Percentiles rank a stretch among this genome's conserved stretches.
phyloP scores from a whole-genome alignment of 768 basidiomycete species.

The Podaxis rugospora region DNA sequence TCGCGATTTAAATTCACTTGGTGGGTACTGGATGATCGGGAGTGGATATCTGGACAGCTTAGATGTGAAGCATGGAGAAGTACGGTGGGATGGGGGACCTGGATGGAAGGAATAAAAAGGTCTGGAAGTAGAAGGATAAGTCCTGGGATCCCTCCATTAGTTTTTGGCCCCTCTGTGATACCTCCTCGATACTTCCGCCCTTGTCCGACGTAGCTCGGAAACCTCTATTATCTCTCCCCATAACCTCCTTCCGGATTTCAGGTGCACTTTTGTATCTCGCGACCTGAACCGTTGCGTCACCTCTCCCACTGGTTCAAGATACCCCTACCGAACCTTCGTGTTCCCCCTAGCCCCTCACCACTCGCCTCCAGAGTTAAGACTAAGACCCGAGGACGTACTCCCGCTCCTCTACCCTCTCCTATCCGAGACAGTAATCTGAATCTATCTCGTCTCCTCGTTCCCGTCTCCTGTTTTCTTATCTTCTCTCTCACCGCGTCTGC shows the following conservation, averaged over 20 bases:
- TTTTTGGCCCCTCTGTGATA: not conserved
- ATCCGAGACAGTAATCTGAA: constrained; percentile 9
- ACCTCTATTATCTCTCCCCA: not conserved
- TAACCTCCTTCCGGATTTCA: not conserved
- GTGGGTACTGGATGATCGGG: not conserved
- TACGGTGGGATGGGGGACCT: not conserved
- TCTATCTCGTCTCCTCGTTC: not conserved
- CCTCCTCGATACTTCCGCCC: not conserved
- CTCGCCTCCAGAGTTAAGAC: not conserved
- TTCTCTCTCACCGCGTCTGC: not conserved
- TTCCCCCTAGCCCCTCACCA: not conserved
- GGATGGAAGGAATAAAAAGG: not conserved
- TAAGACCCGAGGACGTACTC: not conserved
- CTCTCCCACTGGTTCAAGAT: not conserved
- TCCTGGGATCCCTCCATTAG: not conserved
- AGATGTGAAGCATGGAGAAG: not conserved
- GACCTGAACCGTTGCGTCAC: not conserved
- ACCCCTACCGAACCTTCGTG: not conserved
- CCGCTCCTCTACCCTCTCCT: not conserved
- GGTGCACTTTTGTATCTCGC: not conserved
- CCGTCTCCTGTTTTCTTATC: not conserved
- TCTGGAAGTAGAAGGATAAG: not conserved
- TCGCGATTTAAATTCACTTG: not conserved
- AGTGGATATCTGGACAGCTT: not conserved
- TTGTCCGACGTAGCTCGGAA: not conserved